Evolutionary conservation across 805 yeast genomes (phyloP), one percentile per base, ranked within the genome.

Genomic region (Clavispora asparagi): DNA sequence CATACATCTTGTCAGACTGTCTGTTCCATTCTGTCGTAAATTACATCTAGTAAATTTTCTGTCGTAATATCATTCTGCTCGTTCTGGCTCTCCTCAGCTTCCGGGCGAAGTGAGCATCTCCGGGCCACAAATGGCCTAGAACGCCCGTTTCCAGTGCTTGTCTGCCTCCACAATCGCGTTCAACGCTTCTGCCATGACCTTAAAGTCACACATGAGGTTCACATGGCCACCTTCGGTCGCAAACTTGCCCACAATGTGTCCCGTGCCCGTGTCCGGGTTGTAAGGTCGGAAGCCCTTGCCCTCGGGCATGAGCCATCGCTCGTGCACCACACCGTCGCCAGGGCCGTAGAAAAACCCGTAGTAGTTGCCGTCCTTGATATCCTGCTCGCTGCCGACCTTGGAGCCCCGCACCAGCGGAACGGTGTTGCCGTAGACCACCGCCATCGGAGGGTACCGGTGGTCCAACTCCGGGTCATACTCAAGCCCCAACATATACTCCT

Each of bases 241-340:
- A 38, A 87, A 71, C 55, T 82, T 83, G 8, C 85, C 91, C 12
- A 76, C 86, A 2, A 87, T 76, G 3, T 84, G 82, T 13, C 77
- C 77, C 38, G 48, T 51, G 1, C 68, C 66, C 1, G 67, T 58
- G 4, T 51, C 49, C 7, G 55, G 51, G 48, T 71, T 59, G 45
- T 57, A 65, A n/a, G 52, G 48, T 1, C 45, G 35, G 58, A 85
- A 89, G 0, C 92, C 95, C 51, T 76, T 74, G 37, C 67, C 67
- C 53, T 85, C 87, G 0, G 97, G 97, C 79, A 90, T 78, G 41
- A 87, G 65, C 85, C 90, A 85, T 51, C 79, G 79, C 53, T 85
- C 87, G 63, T 87, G 87, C 1, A 88, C 88, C 16, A 91, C 97
- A 38, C 97, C 97, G 62, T 91, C 97, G 13, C 97, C 97, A 5